phyloP scores from a whole-genome alignment of 805 yeast species.

The Candida hispaniensis region DNA sequence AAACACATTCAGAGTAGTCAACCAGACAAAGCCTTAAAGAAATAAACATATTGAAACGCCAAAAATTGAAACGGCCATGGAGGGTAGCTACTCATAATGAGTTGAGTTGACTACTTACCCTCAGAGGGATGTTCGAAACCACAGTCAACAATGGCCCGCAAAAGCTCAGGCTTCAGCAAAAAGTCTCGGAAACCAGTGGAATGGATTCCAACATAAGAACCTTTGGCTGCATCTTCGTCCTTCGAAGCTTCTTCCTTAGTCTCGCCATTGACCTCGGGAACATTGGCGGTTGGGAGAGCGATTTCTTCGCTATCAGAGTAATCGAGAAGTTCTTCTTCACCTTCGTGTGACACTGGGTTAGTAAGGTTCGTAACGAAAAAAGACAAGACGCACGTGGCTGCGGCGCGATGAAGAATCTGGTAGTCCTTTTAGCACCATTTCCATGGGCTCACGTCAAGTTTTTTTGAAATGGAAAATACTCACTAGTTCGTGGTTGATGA shows the following conservation, averaged over 20 bases:
- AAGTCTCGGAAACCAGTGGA: conserved; percentile 98
- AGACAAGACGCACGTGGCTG: no score
- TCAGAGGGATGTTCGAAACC: conserved; percentile 99
- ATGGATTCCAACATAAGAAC: conserved; percentile 95
- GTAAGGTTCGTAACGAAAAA: no score
- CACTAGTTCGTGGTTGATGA: no score
- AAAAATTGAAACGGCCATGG: no score
- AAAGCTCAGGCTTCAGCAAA: conserved; percentile 87
- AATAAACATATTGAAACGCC: no score
- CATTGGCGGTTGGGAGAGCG: conserved; percentile 49
- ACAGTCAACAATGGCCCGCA: conserved; percentile 97
- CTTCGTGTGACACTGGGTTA: conserved; percentile 72
- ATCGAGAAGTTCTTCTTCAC: conserved; percentile 98
- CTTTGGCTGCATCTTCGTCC: conserved; percentile 53
- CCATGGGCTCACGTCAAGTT: no score
- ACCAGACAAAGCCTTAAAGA: no score
- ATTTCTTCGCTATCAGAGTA: conserved; percentile 98
- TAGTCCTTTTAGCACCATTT: no score
- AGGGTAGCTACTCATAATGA: no score
- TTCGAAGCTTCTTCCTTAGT: conserved; percentile 27
- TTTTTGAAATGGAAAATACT: no score
- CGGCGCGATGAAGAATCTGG: no score
- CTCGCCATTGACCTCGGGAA: conserved; percentile 33
- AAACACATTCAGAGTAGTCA: no score
- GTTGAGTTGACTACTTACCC: conserved; percentile 49